Evolutionary conservation across 78 protist species (phyloP), one percentile per base, ranked within the genome.

Genomic region (Planoprotostelium fungivorum): DNA sequence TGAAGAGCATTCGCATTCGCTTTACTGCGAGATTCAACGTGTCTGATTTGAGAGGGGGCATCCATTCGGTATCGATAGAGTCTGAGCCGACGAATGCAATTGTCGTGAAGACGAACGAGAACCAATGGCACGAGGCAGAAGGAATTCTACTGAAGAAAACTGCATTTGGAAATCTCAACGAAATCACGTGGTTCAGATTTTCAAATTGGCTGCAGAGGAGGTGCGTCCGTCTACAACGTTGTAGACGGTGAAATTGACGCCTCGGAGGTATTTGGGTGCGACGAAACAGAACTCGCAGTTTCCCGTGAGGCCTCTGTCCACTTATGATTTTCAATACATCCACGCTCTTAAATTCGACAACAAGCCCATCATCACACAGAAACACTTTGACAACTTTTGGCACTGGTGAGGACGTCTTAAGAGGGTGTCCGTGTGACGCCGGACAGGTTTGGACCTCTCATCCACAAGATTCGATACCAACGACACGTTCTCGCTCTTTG

Each of bases 71-170:
- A 51, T 51, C 29, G 10, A 87, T 93, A 38, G 95, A 93, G 63
- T n/a, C 63, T 31, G 91, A 87, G 0, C 95, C 90, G 36, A 63
- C 90, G 29, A 90, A 86, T n/a, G 92, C 95, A 34, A 34, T 93
- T 10, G 90, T 93, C 23, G 95, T 93, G 0, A 93, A 89, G n/a
- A 93, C 95, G 34, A 93, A 93, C 51, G 95, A 93, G 34, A 37
- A 84, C 1, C 95, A 93, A 84, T 93, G 95, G 95, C 85, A 91
- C n/a, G 92, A 90, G 35, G 95, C 95, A 31, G 92, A 91, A 37
- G 95, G 95, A 51, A 93, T 89, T 88, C 86, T 93, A 29, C 87
- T 93, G 35, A 84, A 38, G 25, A 87, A 84, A 37, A 91, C 89
- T 36, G 90, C 90, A 5, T 93, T 93, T 87, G 90, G 38, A 10